These are phyloP conservation scores for Parasarocladium wereldwijsianum DNA, from an alignment of 2,329 filamentous ascomycete genomes.

Conservation along the genomic window DNA sequence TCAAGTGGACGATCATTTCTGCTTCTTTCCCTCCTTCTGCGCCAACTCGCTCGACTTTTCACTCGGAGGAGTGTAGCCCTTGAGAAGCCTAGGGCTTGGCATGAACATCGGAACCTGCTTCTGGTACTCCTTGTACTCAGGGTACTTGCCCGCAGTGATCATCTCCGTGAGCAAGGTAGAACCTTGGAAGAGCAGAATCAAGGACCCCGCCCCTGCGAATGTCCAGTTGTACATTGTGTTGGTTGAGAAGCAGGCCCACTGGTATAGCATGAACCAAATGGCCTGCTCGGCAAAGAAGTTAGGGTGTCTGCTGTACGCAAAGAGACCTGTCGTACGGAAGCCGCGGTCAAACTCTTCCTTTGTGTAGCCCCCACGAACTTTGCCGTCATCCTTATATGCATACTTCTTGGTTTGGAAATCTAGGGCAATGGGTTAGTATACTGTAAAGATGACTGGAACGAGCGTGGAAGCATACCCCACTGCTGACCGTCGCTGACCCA, in stretches of 20 bases:
- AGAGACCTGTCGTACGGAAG: constrained; percentile 73
- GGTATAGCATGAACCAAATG: constrained; percentile 78
- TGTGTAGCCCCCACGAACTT: constrained; percentile 48
- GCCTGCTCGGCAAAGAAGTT: constrained; percentile 90
- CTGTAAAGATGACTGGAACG: neutral
- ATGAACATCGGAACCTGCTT: constrained; percentile 70
- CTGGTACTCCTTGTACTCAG: constrained; percentile 78
- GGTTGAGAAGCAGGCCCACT: constrained; percentile 70
- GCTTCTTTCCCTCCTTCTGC: constrained; percentile 29
- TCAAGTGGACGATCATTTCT: constrained; percentile 14
- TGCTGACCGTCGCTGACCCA: constrained; percentile 84
- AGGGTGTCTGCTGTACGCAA: constrained; percentile 79
- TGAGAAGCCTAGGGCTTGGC: constrained; percentile 33
- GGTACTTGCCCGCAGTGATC: constrained; percentile 70
- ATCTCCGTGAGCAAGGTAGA: constrained; percentile 80
- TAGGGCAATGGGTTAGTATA: constrained; percentile 13
- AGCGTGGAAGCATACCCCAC: constrained; percentile 46
- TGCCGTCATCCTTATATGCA: constrained; percentile 57
- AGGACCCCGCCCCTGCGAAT: constrained; percentile 49
- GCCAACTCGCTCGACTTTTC: constrained; percentile 6
- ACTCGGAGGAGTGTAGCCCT: constrained; percentile 25
- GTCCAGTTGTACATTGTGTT: constrained; percentile 67
- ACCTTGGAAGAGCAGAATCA: constrained; percentile 73
- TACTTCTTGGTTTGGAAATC: constrained; percentile 72
- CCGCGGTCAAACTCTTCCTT: constrained; percentile 76